phyloP scores from a whole-genome alignment of 2,329 filamentous ascomycete species.

The Epichloe aotearoae region DNA sequence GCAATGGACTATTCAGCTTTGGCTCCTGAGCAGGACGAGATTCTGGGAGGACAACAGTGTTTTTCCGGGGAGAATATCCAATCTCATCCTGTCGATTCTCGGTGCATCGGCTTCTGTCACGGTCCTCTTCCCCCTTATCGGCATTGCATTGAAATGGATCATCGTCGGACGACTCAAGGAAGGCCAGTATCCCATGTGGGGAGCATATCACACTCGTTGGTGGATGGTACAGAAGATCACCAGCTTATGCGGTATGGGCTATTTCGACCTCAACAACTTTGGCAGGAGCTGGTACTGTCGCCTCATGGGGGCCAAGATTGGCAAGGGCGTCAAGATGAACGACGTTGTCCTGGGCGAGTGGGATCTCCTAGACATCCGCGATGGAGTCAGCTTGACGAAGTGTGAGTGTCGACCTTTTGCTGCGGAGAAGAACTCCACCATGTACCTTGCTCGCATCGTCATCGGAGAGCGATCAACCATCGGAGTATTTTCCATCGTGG shows the following conservation, averaged over 20 bases:
- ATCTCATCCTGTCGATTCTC: conserved; percentile 31
- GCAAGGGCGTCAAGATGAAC: conserved; percentile 32
- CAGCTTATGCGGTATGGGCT: conserved; percentile 32
- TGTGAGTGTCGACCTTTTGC: conserved; percentile 39
- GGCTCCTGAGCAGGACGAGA: conserved; percentile 28
- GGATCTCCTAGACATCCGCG: conserved; percentile 39
- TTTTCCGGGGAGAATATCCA: conserved; percentile 32
- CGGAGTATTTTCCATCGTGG: conserved; percentile 34
- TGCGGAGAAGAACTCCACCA: conserved; percentile 40
- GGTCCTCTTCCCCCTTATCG: conserved; percentile 29
- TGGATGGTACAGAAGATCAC: conserved; percentile 43
- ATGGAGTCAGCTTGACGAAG: conserved; percentile 32
- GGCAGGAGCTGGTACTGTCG: conserved; percentile 32
- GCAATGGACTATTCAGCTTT: conserved; percentile 39
- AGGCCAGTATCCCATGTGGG: conserved; percentile 47
- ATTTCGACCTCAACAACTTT: conserved; percentile 27
- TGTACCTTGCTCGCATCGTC: conserved; percentile 39
- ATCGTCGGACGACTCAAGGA: conserved; percentile 38
- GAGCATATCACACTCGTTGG: conserved; percentile 42
- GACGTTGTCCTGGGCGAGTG: conserved; percentile 37
- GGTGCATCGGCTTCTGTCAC: conserved; percentile 27
- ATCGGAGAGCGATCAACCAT: conserved; percentile 34
- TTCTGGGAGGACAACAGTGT: conserved; percentile 24
- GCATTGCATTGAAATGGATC: conserved; percentile 39
- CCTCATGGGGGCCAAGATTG: conserved; percentile 39